Percentiles rank a stretch among this genome's conserved stretches.
phyloP scores from a whole-genome alignment of 805 yeast species.

The Starmerella vaccinii region DNA sequence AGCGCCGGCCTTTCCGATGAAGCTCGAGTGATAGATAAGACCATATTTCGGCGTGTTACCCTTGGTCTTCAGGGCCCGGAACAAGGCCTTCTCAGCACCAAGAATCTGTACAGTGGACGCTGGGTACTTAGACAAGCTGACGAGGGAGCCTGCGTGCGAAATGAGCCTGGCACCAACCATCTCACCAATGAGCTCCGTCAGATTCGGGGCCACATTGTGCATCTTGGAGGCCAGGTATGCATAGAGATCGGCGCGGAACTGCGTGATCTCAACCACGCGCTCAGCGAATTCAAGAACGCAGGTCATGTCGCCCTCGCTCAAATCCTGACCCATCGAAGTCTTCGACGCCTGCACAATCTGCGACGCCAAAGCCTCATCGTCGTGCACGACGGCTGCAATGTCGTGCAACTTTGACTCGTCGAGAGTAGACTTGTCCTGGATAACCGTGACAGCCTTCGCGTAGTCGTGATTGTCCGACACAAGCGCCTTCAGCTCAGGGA shows the following conservation, averaged over 20 bases:
- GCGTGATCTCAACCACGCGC: slow-evolving; percentile 84
- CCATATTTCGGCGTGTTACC: slow-evolving; percentile 97
- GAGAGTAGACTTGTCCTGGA: slow-evolving; percentile 77
- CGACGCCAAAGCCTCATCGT: slow-evolving; percentile 87
- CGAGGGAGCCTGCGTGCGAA: slow-evolving; percentile 96
- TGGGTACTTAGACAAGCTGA: slow-evolving; percentile 93
- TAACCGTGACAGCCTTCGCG: slow-evolving; percentile 71
- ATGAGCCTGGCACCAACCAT: slow-evolving; percentile 97
- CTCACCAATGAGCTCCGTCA: slow-evolving; percentile 94
- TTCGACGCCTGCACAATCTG: slow-evolving; percentile 87
- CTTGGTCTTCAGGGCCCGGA: slow-evolving; percentile 92
- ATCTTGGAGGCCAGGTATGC: slow-evolving; percentile 87
- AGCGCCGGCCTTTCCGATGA: slow-evolving; percentile 85
- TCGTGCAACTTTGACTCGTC: slow-evolving; percentile 53
- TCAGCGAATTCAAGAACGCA: slow-evolving; percentile 85
- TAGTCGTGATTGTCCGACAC: slow-evolving; percentile 80
- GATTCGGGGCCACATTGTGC: slow-evolving; percentile 96
- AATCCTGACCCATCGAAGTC: slow-evolving; percentile 98
- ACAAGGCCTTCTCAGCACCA: slow-evolving; percentile 95
- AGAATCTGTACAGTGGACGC: slow-evolving; percentile 97
- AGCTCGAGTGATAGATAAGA: slow-evolving; percentile 86
- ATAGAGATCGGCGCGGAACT: slow-evolving; percentile 75
- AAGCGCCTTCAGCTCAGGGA: slow-evolving; percentile 90
- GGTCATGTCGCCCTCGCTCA: slow-evolving; percentile 87
- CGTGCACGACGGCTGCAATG: slow-evolving; percentile 78